Conservation (phyloP, 345 rosid species). For the Populus alba region DNA sequence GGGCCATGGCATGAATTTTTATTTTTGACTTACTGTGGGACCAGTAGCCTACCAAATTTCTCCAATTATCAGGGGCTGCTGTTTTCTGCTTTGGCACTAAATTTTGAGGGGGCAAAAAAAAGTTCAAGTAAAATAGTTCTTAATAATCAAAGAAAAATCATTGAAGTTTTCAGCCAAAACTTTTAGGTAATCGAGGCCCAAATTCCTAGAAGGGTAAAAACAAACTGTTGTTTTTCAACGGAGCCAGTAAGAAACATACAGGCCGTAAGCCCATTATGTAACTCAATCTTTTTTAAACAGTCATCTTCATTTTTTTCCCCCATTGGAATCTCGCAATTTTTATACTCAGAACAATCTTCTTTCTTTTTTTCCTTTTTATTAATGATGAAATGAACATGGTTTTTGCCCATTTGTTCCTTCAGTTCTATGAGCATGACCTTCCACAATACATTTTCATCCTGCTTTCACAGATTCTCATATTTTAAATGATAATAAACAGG, state of each 20-base stretch:
- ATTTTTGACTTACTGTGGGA: too few relatives aligned
- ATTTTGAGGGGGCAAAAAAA: not conserved
- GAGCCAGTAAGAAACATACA: not conserved
- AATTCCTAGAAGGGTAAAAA: not conserved
- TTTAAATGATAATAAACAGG: constrained; percentile 39
- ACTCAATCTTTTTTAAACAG: not conserved
- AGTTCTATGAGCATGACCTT: not conserved
- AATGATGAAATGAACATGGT: not conserved
- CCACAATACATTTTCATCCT: not conserved
- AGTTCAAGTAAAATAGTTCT: too few relatives aligned
- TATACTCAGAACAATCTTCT: not conserved
- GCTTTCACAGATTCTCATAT: not conserved
- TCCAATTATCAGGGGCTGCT: not conserved
- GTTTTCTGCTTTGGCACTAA: not conserved
- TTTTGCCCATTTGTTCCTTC: not conserved
- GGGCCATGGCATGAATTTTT: not conserved
- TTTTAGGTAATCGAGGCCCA: not conserved
- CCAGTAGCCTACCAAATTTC: not conserved
- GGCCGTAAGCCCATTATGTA: not conserved
- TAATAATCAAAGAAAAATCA: too few relatives aligned
- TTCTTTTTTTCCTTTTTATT: not conserved
- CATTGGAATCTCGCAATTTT: not conserved
- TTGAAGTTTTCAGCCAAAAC: too few relatives aligned
- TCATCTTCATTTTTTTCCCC: not conserved
- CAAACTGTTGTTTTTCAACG: not conserved